Evolutionary conservation across 345 rosid genomes (phyloP).

Genomic region (Gossypium sturtianum): DNA sequence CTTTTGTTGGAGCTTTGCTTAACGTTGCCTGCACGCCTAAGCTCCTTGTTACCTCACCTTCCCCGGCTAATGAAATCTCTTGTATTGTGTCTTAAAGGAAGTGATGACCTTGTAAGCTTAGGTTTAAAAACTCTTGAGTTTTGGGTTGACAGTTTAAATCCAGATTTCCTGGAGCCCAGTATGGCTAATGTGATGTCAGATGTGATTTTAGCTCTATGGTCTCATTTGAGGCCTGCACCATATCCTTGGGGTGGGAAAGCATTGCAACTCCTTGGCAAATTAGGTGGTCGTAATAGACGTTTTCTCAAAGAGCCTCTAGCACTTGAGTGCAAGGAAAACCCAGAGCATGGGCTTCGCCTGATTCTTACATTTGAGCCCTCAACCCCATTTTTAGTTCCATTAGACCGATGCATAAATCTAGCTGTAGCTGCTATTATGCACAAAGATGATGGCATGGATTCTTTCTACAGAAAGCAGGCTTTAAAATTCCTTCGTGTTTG

Average conservation of each 20-base stretch:
- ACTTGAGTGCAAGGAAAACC: conserved; percentile 96
- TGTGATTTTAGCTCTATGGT: conserved; percentile 96
- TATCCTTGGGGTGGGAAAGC: conserved; percentile 95
- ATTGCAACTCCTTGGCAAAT: conserved; percentile 91
- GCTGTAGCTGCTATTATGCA: conserved; percentile 87
- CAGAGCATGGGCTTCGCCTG: conserved; percentile 96
- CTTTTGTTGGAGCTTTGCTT: conserved; percentile 89
- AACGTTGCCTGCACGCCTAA: conserved; percentile 93
- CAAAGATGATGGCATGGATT: conserved; percentile 56
- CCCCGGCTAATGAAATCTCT: conserved; percentile 96
- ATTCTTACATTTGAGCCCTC: conserved; percentile 95
- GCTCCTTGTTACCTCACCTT: conserved; percentile 88
- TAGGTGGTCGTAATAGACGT: conserved; percentile 97
- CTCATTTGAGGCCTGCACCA: conserved; percentile 88
- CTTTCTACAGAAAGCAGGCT: conserved; percentile 87
- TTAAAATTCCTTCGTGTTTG: conserved; percentile 84
- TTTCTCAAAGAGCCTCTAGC: conserved; percentile 96
- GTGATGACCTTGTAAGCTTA: conserved; percentile 82
- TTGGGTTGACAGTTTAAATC: conserved; percentile 99
- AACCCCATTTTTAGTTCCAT: conserved; percentile 88
- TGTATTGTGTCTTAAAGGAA: conserved; percentile 78
- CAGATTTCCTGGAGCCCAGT: conserved; percentile 96
- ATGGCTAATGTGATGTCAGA: conserved; percentile 98
- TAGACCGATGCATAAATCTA: conserved; percentile 91
- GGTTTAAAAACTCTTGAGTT: conserved; percentile 95